A percentile compares a stretch with the other conserved stretches of the same genome.
Conservation (phyloP, 2,329 filamentous ascomycete species). For the Clonostachys rhizophaga region DNA sequence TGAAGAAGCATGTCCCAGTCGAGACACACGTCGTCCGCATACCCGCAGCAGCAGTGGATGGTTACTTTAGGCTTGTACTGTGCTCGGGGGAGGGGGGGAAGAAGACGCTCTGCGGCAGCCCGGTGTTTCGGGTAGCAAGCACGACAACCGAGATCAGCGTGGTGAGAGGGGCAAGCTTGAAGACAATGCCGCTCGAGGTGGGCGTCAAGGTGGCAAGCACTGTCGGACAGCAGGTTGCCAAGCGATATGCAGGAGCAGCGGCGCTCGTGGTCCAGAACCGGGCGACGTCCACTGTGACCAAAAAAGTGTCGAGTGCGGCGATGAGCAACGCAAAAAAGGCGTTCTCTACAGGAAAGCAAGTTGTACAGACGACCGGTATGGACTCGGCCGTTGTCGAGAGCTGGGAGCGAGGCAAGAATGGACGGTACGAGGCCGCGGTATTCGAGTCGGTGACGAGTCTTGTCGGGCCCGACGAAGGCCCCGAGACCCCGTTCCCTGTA, state of each 20-base stretch:
- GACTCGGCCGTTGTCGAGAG: constrained; percentile 18
- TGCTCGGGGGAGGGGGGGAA: constrained; percentile 40
- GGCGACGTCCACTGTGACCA: constrained; percentile 28
- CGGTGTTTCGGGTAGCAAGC: constrained; percentile 65
- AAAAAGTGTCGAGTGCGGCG: constrained; percentile 9
- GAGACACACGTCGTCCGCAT: constrained; percentile 64
- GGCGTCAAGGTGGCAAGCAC: constrained; percentile 53
- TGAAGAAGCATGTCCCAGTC: constrained; percentile 43
- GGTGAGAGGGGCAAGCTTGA: constrained; percentile 59
- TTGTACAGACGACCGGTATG: constrained; percentile 25
- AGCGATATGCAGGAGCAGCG: constrained; percentile 32
- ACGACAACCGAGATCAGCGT: constrained; percentile 57
- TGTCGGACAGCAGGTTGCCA: constrained; percentile 37
- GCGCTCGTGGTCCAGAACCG: constrained; percentile 31
- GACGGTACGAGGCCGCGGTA: constrained; percentile 27
- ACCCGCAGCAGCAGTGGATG: constrained; percentile 57
- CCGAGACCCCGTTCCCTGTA: constrained; percentile 47
- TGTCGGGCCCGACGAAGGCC: constrained; percentile 45
- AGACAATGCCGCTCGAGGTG: constrained; percentile 61
- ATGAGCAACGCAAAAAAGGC: constrained; percentile 12
- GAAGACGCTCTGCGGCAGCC: constrained; percentile 59
- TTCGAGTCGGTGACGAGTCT: constrained; percentile 23
- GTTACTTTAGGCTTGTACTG: constrained; percentile 64
- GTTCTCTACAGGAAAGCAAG: constrained; percentile 14
- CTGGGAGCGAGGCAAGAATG: constrained; percentile 29